Conservation (phyloP, 2,329 filamentous ascomycete genomes). For the Moelleriella libera region DNA sequence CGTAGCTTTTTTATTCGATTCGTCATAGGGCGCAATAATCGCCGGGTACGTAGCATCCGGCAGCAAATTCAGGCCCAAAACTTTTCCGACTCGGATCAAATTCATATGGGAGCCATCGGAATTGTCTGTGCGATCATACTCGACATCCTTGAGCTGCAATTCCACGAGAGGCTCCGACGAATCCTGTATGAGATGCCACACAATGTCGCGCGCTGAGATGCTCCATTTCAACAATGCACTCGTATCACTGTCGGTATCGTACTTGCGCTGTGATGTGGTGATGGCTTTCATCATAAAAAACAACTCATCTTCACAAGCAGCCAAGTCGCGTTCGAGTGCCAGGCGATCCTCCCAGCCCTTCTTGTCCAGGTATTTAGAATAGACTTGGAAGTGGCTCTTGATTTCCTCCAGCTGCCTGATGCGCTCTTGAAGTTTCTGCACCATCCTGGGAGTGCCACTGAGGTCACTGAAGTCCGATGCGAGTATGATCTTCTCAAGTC, state of each 20-base stretch:
- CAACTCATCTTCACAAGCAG: conserved; percentile 84
- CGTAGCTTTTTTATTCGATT: conserved; percentile 41
- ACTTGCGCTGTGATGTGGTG: conserved; percentile 83
- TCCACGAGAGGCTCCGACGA: conserved; percentile 81
- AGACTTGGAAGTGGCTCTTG: conserved; percentile 89
- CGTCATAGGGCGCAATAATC: conserved; percentile 83
- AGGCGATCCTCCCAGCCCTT: conserved; percentile 86
- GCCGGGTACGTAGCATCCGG: conserved; percentile 87
- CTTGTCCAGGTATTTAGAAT: conserved; percentile 73
- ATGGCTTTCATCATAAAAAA: conserved; percentile 99
- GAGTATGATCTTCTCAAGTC: conserved; percentile 95
- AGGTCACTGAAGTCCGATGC: conserved; percentile 97
- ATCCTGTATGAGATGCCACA: conserved; percentile 90
- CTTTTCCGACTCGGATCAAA: conserved; percentile 71
- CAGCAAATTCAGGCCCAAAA: conserved; percentile 80
- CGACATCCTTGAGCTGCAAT: conserved; percentile 78
- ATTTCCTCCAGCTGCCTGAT: conserved; percentile 93
- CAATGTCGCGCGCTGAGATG: conserved; percentile 86
- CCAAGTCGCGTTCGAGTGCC: conserved; percentile 76
- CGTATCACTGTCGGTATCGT: conserved; percentile 55
- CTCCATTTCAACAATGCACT: conserved; percentile 81
- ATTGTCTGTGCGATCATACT: conserved; percentile 93
- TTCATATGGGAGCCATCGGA: conserved; percentile 95
- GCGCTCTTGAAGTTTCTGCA: conserved; percentile 77
- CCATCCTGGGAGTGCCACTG: conserved; percentile 83